A percentile compares a stretch with the other conserved stretches of the same genome.
Conservation (phyloP, 1,284 basidiomycete species). For the Cutaneotrichosporon cavernicola region DNA sequence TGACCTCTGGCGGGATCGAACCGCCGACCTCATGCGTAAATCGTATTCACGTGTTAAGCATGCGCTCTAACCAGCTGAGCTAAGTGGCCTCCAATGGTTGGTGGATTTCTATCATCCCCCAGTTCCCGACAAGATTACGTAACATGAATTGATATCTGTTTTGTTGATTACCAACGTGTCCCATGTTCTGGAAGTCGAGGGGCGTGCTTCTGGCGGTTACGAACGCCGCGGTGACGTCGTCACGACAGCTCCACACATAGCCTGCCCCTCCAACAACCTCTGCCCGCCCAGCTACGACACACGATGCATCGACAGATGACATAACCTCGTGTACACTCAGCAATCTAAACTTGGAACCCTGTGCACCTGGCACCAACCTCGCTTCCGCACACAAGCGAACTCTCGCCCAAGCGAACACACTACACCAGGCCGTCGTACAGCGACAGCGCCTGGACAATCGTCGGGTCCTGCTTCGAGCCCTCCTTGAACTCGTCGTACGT, state of each 20-base stretch:
- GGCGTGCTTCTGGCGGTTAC: too few relatives aligned
- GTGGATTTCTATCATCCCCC: too few relatives aligned
- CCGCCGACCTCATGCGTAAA: too few relatives aligned
- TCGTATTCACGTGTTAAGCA: too few relatives aligned
- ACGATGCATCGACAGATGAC: neutral
- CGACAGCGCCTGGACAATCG: slow-evolving; percentile 81
- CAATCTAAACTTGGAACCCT: neutral
- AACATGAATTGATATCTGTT: too few relatives aligned
- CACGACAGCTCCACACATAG: neutral
- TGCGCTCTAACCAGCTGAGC: too few relatives aligned
- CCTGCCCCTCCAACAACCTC: too few relatives aligned
- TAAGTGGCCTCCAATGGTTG: too few relatives aligned
- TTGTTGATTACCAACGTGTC: too few relatives aligned
- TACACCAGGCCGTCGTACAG: slow-evolving; percentile 59
- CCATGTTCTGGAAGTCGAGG: too few relatives aligned
- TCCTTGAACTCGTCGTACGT: slow-evolving; percentile 96
- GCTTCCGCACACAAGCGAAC: neutral
- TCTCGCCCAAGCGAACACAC: neutral
- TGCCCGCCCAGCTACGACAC: neutral
- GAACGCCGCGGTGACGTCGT: neutral
- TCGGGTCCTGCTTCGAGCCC: slow-evolving; percentile 95
- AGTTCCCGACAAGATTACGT: too few relatives aligned
- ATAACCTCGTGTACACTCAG: neutral
- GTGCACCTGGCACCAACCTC: neutral
- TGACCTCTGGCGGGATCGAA: too few relatives aligned